Percentiles rank a stretch among this genome's conserved stretches.
phyloP scores from a whole-genome alignment of 768 basidiomycete species.

The Lactarius pseudohatsudake region DNA sequence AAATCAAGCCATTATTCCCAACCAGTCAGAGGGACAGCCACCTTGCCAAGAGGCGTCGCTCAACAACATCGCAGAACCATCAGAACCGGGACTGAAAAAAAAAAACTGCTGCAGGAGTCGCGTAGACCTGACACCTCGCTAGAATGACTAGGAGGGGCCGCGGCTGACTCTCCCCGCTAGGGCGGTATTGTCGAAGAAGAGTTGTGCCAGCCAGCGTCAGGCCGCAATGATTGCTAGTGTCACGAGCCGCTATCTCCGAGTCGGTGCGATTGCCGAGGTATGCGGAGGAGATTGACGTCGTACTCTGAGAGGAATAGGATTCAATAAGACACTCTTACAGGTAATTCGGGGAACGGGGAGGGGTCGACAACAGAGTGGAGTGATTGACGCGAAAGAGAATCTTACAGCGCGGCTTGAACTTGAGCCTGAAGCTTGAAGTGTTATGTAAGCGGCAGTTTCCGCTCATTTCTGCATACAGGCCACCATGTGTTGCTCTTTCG shows the following conservation, averaged over 20 bases:
- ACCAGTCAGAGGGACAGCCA: slow-evolving; percentile 15
- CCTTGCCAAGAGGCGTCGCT: background rate
- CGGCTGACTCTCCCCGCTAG: background rate
- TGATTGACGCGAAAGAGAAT: background rate
- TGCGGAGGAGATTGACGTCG: background rate
- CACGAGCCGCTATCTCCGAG: background rate
- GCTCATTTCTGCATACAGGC: background rate
- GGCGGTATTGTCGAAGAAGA: background rate
- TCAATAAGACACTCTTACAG: background rate
- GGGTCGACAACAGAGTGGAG: background rate
- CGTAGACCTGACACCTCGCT: background rate
- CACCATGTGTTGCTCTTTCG: background rate
- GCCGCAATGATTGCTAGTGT: background rate
- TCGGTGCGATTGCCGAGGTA: background rate
- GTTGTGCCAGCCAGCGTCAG: background rate
- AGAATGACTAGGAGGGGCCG: background rate
- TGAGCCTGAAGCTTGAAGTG: no score
- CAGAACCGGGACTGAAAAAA: background rate
- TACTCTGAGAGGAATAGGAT: background rate
- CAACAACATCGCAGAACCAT: background rate
- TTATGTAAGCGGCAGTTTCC: background rate
- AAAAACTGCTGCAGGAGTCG: background rate
- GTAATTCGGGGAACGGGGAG: background rate
- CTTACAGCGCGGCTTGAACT: background rate
- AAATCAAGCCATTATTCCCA: background rate